Evolutionary conservation across 305 asterid genomes (phyloP).

Genomic region (Striga hermonthica): DNA sequence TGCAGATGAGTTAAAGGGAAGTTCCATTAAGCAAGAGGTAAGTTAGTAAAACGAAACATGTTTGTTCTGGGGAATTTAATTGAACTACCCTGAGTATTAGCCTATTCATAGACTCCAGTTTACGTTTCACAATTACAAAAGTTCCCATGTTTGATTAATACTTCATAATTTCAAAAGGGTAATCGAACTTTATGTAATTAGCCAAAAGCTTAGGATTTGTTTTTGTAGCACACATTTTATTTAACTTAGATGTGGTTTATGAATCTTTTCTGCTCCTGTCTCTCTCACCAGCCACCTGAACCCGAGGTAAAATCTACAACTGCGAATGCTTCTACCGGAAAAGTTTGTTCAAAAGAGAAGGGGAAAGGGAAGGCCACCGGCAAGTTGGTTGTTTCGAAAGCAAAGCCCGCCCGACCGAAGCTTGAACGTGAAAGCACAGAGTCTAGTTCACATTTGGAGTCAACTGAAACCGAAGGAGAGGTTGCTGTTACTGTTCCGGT

Average conservation of each 20-base stretch:
- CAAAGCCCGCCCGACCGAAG: neutral
- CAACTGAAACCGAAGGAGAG: no score
- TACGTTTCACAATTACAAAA: neutral
- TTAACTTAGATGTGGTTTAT: neutral
- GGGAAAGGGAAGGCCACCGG: neutral
- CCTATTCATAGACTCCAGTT: neutral
- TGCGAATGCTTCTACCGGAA: neutral
- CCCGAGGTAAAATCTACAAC: neutral
- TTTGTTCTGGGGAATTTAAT: neutral
- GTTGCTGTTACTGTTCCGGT: no score
- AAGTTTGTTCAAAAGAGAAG: neutral
- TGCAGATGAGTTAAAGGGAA: conserved; percentile 6
- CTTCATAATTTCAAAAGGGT: neutral
- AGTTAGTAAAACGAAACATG: neutral
- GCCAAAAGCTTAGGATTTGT: neutral
- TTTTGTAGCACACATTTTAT: neutral
- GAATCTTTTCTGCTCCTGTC: neutral
- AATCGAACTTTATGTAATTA: neutral
- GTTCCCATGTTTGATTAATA: neutral
- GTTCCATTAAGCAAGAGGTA: neutral
- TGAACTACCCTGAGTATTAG: neutral
- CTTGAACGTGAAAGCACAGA: neutral
- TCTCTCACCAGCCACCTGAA: neutral
- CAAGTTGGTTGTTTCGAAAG: neutral
- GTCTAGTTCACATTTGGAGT: no score